Base-by-base conservation (phyloP, 352 stramenopile genomes). In the Phytophthora niederhauseri region DNA sequence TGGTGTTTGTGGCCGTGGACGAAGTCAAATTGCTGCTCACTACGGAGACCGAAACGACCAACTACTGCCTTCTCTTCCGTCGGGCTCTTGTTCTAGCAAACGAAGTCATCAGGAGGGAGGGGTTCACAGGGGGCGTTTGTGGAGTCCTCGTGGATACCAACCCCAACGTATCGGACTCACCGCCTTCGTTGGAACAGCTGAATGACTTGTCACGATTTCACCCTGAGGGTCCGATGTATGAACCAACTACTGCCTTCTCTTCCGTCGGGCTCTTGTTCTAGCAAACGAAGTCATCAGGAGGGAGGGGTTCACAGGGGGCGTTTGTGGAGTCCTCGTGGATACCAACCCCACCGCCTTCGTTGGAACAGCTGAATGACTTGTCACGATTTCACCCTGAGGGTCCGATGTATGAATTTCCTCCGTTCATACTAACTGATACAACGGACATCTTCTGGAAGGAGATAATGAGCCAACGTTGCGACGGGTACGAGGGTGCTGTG, bases 251-350 rank as follows among this genome's bases (percentile, higher is more conserved):
- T 20, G 8, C 15, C 8, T 51, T 2, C 3, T 20, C 6, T 19
- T 51, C 14, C 45, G 45, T 20, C n/a, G 20, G 17, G 45, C 45
- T 20, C 45, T 51, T 19, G n/a, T 51, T 8, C 45, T 24, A 20
- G 45, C 45, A 24, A 30, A 51, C n/a, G 1, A 20, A 12, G 45
- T 17, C n/a, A 19, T 51, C 45, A n/a, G 12, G 11, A 6, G 5
- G 15, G 11, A 46, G 17, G 45, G 45, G 7, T n/a, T 12, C 15
- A 15, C 1, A 24, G 51, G 51, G 5, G 51, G 51, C 17, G 1
- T 57, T 31, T 46, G 28, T 26, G 30, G 28, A n/a, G 51, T 57
- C 17, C 30, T 57, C 2, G 11, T 57, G 15, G 51, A 57, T n/a
- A 5, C 51, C 3, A 28, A 45, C 15, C 28, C 28, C 38, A 7